These are phyloP conservation scores for Cytidiella melzeri DNA, from an alignment of 768 basidiomycete genomes.

Conservation along the genomic window DNA sequence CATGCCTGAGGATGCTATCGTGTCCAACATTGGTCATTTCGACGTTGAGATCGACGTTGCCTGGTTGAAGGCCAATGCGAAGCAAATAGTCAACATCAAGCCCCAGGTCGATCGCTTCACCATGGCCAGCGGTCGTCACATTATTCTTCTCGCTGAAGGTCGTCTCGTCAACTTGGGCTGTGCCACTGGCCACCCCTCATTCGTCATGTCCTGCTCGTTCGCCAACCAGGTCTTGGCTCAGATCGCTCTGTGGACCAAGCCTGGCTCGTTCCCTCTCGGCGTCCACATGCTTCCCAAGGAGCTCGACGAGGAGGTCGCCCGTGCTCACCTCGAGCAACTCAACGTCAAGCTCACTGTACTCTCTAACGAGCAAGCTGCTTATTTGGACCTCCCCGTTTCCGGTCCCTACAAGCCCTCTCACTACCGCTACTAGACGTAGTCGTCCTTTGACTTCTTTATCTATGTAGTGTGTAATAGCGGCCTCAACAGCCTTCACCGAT, in stretches of 20 bases:
- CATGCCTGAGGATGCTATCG: constrained; percentile 99
- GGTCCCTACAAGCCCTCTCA: constrained; percentile 76
- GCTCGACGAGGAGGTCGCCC: constrained; percentile 98
- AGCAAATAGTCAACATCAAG: constrained; percentile 82
- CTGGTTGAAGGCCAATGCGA: constrained; percentile 94
- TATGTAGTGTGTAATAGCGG: constrained; percentile 24
- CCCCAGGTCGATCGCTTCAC: constrained; percentile 99
- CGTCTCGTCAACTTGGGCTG: constrained; percentile 99
- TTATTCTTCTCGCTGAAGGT: constrained; percentile 96
- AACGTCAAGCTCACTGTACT: constrained; percentile 91
- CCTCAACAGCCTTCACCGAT: constrained; percentile 48
- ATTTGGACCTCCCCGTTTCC: constrained; percentile 83
- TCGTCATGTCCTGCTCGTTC: constrained; percentile 99
- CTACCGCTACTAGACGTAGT: constrained; percentile 51
- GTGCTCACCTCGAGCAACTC: constrained; percentile 86
- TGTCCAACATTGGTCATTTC: constrained; percentile 80
- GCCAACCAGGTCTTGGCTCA: constrained; percentile 97
- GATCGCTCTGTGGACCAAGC: constrained; percentile 95
- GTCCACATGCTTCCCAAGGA: constrained; percentile 99
- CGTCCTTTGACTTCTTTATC: constrained; percentile 8
- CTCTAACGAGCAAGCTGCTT: constrained; percentile 67
- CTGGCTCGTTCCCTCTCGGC: constrained; percentile 89
- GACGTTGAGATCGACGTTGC: constrained; percentile 94
- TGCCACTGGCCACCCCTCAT: constrained; percentile 97
- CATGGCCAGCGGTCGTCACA: constrained; percentile 85